Conservation (phyloP, 768 basidiomycete genomes). For the Amanita thiersii region DNA sequence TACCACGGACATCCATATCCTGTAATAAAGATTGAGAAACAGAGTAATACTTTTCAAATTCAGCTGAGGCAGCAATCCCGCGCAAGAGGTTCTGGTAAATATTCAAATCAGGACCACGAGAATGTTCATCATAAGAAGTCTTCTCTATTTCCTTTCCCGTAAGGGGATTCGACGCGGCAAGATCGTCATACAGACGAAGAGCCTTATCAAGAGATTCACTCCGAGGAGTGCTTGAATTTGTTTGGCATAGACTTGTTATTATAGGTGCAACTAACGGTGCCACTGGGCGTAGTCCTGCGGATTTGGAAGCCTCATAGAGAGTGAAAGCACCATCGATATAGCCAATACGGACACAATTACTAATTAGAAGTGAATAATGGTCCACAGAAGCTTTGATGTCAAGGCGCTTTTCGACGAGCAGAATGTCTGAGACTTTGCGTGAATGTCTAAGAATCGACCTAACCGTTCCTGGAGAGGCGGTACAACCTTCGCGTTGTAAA, state of each 20-base stretch:
- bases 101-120: constrained; percentile 37
- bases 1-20: constrained; percentile 52
- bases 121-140: constrained; percentile 21
- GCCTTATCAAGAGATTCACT: constrained; percentile 44
- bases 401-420: constrained; percentile 31
- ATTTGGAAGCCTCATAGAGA: constrained; percentile 40
- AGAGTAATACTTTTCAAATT: constrained; percentile 39
- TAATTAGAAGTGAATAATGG: constrained; percentile 51
- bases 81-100: constrained; percentile 50
- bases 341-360: constrained; percentile 34
- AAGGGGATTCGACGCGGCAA: constrained; percentile 25
- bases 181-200: constrained; percentile 42
- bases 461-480: constrained; percentile 21
- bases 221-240: constrained; percentile 23
- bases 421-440: constrained; percentile 31
- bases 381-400: constrained; percentile 27
- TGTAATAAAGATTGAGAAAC: constrained; percentile 43
- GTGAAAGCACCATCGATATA: constrained; percentile 32
- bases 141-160: constrained; percentile 13
- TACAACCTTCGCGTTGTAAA: constrained; percentile 23
- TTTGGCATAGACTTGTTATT: constrained; percentile 39
- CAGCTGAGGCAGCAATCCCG: constrained; percentile 33
- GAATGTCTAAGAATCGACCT: constrained; percentile 35
- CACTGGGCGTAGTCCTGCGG: constrained; percentile 37
- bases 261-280: constrained; percentile 47